Percentiles rank a stretch among this genome's conserved stretches.
Evolutionary conservation across 805 yeast species (phyloP).

Genomic region (Wickerhamiella spandovensis): DNA sequence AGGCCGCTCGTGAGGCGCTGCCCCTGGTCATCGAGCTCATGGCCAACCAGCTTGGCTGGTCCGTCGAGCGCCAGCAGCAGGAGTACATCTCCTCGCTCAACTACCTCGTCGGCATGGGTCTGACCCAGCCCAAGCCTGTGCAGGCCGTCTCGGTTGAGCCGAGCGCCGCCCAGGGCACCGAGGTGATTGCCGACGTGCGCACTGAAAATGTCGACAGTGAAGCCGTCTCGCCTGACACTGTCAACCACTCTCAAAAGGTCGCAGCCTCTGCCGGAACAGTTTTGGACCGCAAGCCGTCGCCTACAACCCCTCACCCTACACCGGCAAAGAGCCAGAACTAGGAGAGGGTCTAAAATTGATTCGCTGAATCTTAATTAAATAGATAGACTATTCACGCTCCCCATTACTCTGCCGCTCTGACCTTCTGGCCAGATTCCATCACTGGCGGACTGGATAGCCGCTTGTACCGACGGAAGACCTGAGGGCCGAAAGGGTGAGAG

Average conservation of each 20-base stretch:
- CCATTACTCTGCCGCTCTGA: too few species aligned
- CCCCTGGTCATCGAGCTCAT: conserved; percentile 77
- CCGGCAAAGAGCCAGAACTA: background rate
- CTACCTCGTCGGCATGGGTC: conserved; percentile 30
- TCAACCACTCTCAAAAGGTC: background rate
- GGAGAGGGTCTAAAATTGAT: background rate
- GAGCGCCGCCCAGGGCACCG: background rate
- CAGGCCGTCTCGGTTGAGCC: conserved; percentile 10
- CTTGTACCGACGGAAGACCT: too few species aligned
- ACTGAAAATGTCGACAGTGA: background rate
- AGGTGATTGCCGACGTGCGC: background rate
- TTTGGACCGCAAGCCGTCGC: background rate
- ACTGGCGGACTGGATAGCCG: too few species aligned
- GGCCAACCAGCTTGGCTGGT: conserved; percentile 73
- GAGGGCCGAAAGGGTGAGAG: too few species aligned
- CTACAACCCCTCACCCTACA: background rate
- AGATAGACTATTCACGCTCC: too few species aligned
- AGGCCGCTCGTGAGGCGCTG: conserved; percentile 65
- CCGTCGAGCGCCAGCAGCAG: conserved; percentile 38
- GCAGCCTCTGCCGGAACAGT: background rate
- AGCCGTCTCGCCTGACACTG: background rate
- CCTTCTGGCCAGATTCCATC: too few species aligned
- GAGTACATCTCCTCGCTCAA: conserved; percentile 29
- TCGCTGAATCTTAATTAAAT: background rate
- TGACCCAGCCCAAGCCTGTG: conserved; percentile 14